Conservation (phyloP, 768 basidiomycete genomes). For the Tephrocybe sp. region DNA sequence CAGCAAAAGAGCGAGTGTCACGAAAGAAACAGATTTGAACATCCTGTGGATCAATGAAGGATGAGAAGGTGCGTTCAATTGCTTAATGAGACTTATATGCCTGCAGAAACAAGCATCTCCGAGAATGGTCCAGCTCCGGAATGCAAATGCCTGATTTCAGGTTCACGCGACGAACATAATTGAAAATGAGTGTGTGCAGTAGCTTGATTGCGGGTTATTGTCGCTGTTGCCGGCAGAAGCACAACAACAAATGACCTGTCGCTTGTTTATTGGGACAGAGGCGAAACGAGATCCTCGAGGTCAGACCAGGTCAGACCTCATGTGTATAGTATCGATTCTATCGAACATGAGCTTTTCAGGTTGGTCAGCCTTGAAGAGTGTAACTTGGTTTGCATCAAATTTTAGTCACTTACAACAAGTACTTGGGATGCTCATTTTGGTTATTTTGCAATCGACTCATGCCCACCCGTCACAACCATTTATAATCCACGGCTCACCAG, state of each 20-base stretch:
- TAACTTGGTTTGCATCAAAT: no score
- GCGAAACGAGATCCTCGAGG: no score
- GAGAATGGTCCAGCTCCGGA: not conserved
- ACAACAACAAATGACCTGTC: not conserved
- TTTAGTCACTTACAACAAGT: no score
- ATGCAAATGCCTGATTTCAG: not conserved
- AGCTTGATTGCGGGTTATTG: not conserved
- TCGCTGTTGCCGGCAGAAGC: not conserved
- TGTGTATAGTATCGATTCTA: no score
- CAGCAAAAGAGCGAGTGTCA: slow-evolving; percentile 24
- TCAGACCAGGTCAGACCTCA: no score
- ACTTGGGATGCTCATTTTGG: no score
- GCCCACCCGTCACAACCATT: no score
- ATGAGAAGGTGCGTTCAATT: not conserved
- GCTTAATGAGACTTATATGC: not conserved
- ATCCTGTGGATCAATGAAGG: slow-evolving; percentile 8
- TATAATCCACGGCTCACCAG: no score
- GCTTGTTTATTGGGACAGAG: not conserved
- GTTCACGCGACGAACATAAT: no score
- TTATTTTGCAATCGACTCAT: no score
- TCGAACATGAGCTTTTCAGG: no score
- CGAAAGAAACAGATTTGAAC: slow-evolving; percentile 23
- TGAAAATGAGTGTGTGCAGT: not conserved
- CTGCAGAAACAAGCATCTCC: not conserved
- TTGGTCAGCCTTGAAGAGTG: no score